Conservation (phyloP, 1,284 basidiomycete genomes). For the Rhodotorula sp. region DNA sequence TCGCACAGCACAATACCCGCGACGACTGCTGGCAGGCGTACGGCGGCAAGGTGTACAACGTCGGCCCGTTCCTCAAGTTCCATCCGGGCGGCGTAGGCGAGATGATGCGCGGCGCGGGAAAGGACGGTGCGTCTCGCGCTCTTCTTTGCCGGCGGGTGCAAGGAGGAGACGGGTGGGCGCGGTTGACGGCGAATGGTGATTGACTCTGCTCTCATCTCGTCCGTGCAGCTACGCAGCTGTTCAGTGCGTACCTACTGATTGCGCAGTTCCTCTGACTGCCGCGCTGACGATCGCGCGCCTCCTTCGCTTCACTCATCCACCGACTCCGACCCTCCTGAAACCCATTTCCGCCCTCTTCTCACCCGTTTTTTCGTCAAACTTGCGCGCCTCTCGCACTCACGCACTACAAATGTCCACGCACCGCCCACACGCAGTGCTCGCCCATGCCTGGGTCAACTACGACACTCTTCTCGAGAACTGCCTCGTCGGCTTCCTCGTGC, state of each 20-base stretch:
- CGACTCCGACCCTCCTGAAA: too few relatives aligned
- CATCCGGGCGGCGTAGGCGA: conserved; percentile 95
- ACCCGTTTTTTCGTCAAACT: too few relatives aligned
- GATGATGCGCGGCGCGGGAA: conserved; percentile 91
- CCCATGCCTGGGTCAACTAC: conserved; percentile 87
- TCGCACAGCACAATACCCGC: conserved; percentile 78
- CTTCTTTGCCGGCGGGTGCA: too few relatives aligned
- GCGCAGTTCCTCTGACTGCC: too few relatives aligned
- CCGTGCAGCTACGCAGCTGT: conserved; percentile 61
- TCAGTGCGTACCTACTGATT: conserved; percentile 70
- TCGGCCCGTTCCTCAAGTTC: conserved; percentile 86
- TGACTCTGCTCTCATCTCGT: not conserved
- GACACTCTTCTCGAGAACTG: conserved; percentile 92
- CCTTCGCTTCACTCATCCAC: not conserved
- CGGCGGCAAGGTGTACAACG: conserved; percentile 94
- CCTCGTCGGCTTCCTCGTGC: conserved; percentile 81
- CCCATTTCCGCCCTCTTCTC: too few relatives aligned
- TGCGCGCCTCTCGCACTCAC: too few relatives aligned
- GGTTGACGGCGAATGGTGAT: not conserved
- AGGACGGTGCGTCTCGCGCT: conserved; percentile 59
- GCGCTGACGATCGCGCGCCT: too few relatives aligned
- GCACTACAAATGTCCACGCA: too few relatives aligned
- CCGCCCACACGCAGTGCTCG: conserved; percentile 53
- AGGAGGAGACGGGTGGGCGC: not conserved
- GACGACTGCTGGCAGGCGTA: conserved; percentile 93